These are phyloP conservation scores for Obba rivulosa DNA, from an alignment of 768 basidiomycete genomes.

Conservation along the genomic window DNA sequence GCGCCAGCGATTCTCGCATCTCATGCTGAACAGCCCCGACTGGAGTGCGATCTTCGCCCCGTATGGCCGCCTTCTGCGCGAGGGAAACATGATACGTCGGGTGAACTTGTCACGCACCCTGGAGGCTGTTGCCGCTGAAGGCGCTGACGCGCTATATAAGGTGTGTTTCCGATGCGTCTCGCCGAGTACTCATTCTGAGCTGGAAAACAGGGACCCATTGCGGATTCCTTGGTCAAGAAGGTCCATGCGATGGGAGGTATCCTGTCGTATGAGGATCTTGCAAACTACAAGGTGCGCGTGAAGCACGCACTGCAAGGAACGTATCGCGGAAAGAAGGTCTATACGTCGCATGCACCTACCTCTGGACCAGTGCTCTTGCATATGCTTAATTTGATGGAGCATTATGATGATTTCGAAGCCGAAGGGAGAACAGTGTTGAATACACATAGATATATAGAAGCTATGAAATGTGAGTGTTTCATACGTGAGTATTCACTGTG, in stretches of 20 bases:
- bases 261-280: slow-evolving; percentile 68
- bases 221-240: slow-evolving; percentile 71
- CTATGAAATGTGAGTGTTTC: slow-evolving; percentile 68
- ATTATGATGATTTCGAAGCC: slow-evolving; percentile 47
- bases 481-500: slow-evolving; percentile 4
- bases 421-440: slow-evolving; percentile 55
- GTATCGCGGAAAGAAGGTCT: slow-evolving; percentile 74
- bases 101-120: slow-evolving; percentile 78
- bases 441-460: slow-evolving; percentile 78
- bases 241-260: slow-evolving; percentile 73
- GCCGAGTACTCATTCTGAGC: neutral
- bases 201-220: slow-evolving; percentile 62
- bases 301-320: slow-evolving; percentile 70
- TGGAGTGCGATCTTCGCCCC: slow-evolving; percentile 87
- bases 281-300: slow-evolving; percentile 62
- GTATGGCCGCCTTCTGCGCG: slow-evolving; percentile 57
- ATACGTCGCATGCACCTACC: slow-evolving; percentile 80
- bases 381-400: slow-evolving; percentile 87
- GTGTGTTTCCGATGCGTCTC: slow-evolving; percentile 29
- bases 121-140: slow-evolving; percentile 63
- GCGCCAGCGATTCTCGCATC: slow-evolving; percentile 29
- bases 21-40: slow-evolving; percentile 64
- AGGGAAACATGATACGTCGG: slow-evolving; percentile 71
- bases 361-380: slow-evolving; percentile 87
- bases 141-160: slow-evolving; percentile 79